Conservation (phyloP, 2,329 filamentous ascomycete genomes). For the Didymella glomerata region DNA sequence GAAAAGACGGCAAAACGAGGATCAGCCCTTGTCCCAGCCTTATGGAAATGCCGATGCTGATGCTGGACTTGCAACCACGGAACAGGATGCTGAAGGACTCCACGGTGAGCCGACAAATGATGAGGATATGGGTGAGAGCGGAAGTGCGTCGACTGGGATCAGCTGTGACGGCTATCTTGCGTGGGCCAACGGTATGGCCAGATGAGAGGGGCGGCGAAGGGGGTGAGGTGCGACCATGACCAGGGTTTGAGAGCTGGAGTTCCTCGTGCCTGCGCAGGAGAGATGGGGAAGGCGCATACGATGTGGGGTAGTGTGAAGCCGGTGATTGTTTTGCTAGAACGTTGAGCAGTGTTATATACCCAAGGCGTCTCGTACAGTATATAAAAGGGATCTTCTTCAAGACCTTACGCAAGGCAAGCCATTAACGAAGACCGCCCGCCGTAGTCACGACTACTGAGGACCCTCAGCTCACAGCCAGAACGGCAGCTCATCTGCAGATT, state of each 20-base stretch:
- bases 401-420: background rate
- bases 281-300: background rate
- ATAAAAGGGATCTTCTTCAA: conserved; percentile 9
- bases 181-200: background rate
- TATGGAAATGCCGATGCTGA: background rate
- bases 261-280: background rate
- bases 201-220: background rate
- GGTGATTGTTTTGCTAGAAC: background rate
- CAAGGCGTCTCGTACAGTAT: background rate
- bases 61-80: background rate
- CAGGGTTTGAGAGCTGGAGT: background rate
- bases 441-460: too few species aligned
- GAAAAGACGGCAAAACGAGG: background rate
- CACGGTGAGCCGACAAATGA: background rate
- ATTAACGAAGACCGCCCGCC: conserved; percentile 12
- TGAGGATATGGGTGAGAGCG: background rate
- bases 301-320: background rate
- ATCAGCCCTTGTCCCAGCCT: background rate
- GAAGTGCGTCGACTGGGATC: background rate
- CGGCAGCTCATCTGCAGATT: background rate
- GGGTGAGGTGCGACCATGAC: background rate
- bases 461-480: background rate
- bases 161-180: background rate
- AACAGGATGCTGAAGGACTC: background rate
- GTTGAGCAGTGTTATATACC: background rate